Percentiles rank a stretch among this genome's conserved stretches.
Evolutionary conservation across 495 filamentous ascomycete species (phyloP).

Genomic region (Clavariopsis aquatica): DNA sequence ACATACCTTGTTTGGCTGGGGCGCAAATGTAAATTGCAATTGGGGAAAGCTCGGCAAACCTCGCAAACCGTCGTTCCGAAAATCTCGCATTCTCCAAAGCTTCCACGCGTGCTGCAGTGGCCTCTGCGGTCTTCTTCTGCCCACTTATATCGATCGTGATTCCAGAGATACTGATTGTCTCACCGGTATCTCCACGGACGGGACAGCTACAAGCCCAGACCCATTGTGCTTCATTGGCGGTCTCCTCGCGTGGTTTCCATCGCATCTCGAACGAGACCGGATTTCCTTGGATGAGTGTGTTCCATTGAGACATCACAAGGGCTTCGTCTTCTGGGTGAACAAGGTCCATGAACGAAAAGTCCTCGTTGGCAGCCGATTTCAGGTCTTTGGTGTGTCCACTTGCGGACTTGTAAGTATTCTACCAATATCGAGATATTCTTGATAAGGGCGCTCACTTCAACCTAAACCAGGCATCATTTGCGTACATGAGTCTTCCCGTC

Average conservation of each 20-base stretch:
- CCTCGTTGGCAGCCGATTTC: not conserved
- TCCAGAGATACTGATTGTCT: slow-evolving; percentile 5
- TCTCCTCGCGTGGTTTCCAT: slow-evolving; percentile 1
- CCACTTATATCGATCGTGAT: slow-evolving; percentile 17
- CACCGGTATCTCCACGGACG: slow-evolving; percentile 1
- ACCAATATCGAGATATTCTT: not conserved
- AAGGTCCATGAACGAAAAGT: slow-evolving; percentile 18
- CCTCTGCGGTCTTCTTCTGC: slow-evolving; percentile 9
- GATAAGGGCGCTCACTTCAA: not conserved
- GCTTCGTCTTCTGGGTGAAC: slow-evolving; percentile 8
- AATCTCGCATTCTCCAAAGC: slow-evolving; percentile 3
- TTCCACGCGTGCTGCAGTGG: not conserved
- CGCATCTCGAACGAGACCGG: slow-evolving; percentile 18
- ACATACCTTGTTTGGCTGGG: slow-evolving; percentile 1
- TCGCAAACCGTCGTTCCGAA: slow-evolving; percentile 10
- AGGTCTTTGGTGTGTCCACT: slow-evolving; percentile 8
- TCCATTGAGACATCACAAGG: slow-evolving; percentile 13
- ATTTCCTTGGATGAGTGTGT: slow-evolving; percentile 15
- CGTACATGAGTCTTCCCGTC: not conserved
- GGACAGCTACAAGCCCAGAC: slow-evolving; percentile 2
- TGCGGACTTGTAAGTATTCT: not conserved
- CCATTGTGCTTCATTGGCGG: not conserved
- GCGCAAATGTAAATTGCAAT: slow-evolving; percentile 17
- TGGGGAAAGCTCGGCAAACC: slow-evolving; percentile 8
- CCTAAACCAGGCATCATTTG: slow-evolving; percentile 14